Conservation (phyloP, 106 monocot species). For the Acorus gramineus region DNA sequence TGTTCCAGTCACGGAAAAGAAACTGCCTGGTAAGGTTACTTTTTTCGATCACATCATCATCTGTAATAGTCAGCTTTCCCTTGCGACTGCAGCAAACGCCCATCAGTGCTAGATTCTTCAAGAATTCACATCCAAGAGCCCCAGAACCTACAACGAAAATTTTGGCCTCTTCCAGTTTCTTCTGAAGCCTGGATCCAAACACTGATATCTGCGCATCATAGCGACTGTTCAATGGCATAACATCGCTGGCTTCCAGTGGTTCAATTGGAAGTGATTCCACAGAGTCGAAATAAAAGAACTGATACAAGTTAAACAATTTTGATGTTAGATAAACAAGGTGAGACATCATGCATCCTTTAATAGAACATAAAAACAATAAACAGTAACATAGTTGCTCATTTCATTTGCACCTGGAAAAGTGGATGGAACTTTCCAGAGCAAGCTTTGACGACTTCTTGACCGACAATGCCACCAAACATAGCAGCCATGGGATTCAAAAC, state of each 20-base stretch:
- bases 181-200: slow-evolving; percentile 86
- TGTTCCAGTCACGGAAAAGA: slow-evolving; percentile 93
- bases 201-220: slow-evolving; percentile 98
- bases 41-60: slow-evolving; percentile 96
- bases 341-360: background rate
- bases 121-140: slow-evolving; percentile 96
- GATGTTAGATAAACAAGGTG: too few species aligned
- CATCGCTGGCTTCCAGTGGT: slow-evolving; percentile 44
- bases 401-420: slow-evolving; percentile 56
- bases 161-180: slow-evolving; percentile 68
- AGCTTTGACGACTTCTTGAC: slow-evolving; percentile 92
- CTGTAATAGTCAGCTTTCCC: slow-evolving; percentile 79
- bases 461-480: slow-evolving; percentile 96
- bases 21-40: slow-evolving; percentile 95
- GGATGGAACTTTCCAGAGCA: slow-evolving; percentile 98
- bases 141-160: slow-evolving; percentile 87
- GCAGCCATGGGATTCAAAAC: slow-evolving; percentile 95
- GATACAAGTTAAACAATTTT: slow-evolving; percentile 7
- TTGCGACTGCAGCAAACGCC: slow-evolving; percentile 71
- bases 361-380: background rate
- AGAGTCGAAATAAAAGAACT: slow-evolving; percentile 99
- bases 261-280: slow-evolving; percentile 83
- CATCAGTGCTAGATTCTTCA: slow-evolving; percentile 97
- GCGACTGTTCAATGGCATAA: slow-evolving; percentile 61
- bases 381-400: background rate